Percentiles rank a stretch among this genome's conserved stretches.
These are phyloP conservation scores for Trichophyton verrucosum DNA, from an alignment of 2,329 filamentous ascomycete species.

Conservation along the genomic window DNA sequence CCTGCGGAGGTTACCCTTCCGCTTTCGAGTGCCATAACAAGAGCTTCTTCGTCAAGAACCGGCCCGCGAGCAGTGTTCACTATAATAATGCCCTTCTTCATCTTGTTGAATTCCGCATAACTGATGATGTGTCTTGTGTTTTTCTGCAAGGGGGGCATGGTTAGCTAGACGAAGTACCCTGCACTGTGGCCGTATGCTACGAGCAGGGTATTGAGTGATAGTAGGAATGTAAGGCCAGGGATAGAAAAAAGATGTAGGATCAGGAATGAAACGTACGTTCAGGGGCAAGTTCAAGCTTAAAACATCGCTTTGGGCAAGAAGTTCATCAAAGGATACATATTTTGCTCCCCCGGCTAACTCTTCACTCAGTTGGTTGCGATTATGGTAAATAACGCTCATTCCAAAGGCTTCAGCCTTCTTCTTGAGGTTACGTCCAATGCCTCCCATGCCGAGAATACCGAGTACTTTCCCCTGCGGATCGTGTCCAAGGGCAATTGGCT, in stretches of 20 bases:
- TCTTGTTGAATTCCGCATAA: conserved; percentile 55
- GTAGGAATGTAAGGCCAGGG: neutral
- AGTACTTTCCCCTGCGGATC: conserved; percentile 68
- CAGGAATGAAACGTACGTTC: conserved; percentile 48
- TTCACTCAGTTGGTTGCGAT: conserved; percentile 49
- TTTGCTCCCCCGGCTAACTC: conserved; percentile 34
- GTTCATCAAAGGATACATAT: conserved; percentile 55
- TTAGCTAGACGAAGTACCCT: neutral
- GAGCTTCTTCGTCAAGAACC: conserved; percentile 67
- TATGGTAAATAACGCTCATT: conserved; percentile 64
- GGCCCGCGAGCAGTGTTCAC: conserved; percentile 75
- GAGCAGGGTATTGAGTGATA: neutral
- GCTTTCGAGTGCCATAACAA: conserved; percentile 58
- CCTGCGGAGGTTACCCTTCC: conserved; percentile 60
- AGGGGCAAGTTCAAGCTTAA: conserved; percentile 69
- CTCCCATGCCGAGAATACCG: conserved; percentile 76
- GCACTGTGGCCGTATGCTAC: neutral
- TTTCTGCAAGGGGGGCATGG: conserved; percentile 27
- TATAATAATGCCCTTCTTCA: conserved; percentile 66
- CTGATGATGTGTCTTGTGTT: conserved; percentile 66
- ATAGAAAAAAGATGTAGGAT: neutral
- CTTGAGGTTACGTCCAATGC: conserved; percentile 67
- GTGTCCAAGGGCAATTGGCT: conserved; percentile 49
- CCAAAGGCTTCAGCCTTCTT: conserved; percentile 62
- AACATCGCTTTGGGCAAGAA: conserved; percentile 60